Evolutionary conservation across 345 rosid species (phyloP).

Genomic region (Turnera subulata): DNA sequence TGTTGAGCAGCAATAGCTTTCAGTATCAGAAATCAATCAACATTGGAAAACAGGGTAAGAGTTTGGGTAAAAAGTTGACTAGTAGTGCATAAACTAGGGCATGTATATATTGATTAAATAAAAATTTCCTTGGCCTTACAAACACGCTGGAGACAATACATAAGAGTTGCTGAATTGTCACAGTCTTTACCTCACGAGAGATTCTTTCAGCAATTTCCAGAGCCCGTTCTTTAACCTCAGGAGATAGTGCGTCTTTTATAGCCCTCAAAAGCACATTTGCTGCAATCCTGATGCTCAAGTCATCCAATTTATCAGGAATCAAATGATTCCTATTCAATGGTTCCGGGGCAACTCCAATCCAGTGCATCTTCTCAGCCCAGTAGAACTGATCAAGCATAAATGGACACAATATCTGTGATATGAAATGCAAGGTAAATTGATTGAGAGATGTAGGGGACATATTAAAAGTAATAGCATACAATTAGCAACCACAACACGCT

Average conservation of each 20-base stretch:
- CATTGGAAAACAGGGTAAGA: not conserved
- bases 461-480: not conserved
- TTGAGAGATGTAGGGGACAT: conserved; percentile 3
- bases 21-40: not conserved
- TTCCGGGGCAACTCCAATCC: conserved; percentile 87
- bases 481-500: no score
- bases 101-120: not conserved
- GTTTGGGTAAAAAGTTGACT: not conserved
- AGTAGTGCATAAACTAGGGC: not conserved
- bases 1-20: not conserved
- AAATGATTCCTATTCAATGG: conserved; percentile 59
- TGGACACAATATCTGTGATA: conserved; percentile 72
- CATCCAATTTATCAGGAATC: conserved; percentile 41
- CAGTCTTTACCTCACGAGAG: conserved; percentile 56
- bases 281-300: conserved; percentile 36
- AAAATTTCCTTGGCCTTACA: not conserved
- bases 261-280: conserved; percentile 50
- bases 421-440: not conserved
- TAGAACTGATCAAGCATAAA: conserved; percentile 90
- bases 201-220: conserved; percentile 45
- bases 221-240: conserved; percentile 46
- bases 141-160: not conserved
- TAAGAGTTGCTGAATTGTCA: not conserved
- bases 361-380: conserved; percentile 90
- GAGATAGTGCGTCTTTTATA: conserved; percentile 50